A percentile compares a stretch with the other conserved stretches of the same genome.
phyloP scores from a whole-genome alignment of 768 basidiomycete species.

The Solioccasus polychromus region DNA sequence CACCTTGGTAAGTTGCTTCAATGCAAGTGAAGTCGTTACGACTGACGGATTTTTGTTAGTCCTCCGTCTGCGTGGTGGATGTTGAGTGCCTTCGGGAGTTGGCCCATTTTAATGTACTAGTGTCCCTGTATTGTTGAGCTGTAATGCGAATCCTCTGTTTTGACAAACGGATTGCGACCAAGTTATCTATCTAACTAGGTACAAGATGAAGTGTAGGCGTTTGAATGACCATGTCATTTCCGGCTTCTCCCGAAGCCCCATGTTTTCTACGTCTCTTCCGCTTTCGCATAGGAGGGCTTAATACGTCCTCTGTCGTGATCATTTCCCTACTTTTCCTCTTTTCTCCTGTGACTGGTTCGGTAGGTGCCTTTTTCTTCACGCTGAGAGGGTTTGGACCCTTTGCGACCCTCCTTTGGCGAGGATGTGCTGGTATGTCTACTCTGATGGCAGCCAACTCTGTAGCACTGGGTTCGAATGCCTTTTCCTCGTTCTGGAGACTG shows the following conservation, averaged over 20 bases:
- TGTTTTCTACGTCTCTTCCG: constrained; percentile 27
- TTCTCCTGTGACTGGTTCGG: background rate
- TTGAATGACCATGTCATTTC: background rate
- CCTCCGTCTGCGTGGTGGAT: constrained; percentile 79
- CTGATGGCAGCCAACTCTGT: constrained; percentile 48
- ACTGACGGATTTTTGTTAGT: constrained; percentile 35
- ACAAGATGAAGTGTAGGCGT: background rate
- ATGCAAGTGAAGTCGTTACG: background rate
- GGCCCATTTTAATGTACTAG: background rate
- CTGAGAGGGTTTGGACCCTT: constrained; percentile 93
- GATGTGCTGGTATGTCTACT: constrained; percentile 30
- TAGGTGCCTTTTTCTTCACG: constrained; percentile 76
- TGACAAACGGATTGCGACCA: background rate
- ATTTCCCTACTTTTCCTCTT: constrained; percentile 17
- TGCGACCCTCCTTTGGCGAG: constrained; percentile 63
- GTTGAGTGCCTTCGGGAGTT: constrained; percentile 28
- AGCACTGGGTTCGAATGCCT: constrained; percentile 49
- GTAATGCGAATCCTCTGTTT: background rate
- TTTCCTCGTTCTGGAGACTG: constrained; percentile 57
- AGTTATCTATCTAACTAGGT: background rate
- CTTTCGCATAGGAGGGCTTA: background rate
- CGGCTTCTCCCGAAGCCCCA: background rate
- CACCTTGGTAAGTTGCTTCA: constrained; percentile 41
- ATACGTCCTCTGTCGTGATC: background rate
- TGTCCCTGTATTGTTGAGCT: background rate